Evolutionary conservation across 176 grass and related monocot genomes (phyloP).

Genomic region (Thinopyrum elongatum): DNA sequence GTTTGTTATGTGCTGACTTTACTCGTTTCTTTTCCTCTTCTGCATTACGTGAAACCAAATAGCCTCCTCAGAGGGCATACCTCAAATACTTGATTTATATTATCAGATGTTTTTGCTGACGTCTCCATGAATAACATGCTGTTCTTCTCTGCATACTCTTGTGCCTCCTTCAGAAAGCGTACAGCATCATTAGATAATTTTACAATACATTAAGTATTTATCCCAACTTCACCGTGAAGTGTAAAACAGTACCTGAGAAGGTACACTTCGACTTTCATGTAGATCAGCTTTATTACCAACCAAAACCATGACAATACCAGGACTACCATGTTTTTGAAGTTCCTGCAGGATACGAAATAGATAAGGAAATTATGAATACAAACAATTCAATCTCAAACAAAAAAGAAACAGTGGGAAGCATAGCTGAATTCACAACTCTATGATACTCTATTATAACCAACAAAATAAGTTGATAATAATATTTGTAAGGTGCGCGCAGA

Average conservation of each 20-base stretch:
- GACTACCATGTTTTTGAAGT: conserved; percentile 95
- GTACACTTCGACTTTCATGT: conserved; percentile 73
- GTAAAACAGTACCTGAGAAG: conserved; percentile 45
- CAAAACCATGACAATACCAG: conserved; percentile 92
- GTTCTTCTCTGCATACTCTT: conserved; percentile 91
- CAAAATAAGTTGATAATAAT: background rate
- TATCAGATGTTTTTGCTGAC: conserved; percentile 92
- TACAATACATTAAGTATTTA: background rate
- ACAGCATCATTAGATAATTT: conserved; percentile 6
- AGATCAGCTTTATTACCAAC: conserved; percentile 97
- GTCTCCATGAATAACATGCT: conserved; percentile 97
- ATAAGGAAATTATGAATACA: conserved; percentile 13
- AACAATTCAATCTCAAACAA: background rate
- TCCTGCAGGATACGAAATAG: conserved; percentile 44
- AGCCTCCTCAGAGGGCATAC: conserved; percentile 38
- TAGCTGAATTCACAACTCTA: background rate
- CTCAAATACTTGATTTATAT: conserved; percentile 98
- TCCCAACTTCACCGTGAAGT: background rate
- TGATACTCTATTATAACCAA: background rate
- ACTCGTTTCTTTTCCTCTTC: background rate
- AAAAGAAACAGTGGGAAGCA: background rate
- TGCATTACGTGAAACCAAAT: background rate
- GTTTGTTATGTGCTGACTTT: background rate
- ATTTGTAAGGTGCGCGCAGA: background rate
- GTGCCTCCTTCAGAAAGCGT: conserved; percentile 59